Evolutionary conservation across 2,329 filamentous ascomycete species (phyloP).

Genomic region (Proliferodiscus dingleyae): DNA sequence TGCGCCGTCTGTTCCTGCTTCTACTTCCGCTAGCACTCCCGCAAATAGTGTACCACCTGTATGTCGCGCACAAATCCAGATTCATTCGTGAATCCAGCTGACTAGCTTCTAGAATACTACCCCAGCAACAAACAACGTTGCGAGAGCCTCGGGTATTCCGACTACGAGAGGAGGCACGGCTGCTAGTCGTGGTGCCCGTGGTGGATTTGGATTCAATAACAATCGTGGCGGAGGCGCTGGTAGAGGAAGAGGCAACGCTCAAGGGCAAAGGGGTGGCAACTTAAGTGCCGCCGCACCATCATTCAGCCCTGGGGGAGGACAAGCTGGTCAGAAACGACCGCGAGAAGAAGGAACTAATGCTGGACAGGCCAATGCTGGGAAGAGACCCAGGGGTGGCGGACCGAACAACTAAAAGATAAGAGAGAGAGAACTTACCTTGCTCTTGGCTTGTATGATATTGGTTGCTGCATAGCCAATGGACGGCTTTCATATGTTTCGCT

Average conservation of each 20-base stretch:
- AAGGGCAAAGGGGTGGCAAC: constrained; percentile 25
- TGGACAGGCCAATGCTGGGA: constrained; percentile 36
- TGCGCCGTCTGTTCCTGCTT: constrained; percentile 7
- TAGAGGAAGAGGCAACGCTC: constrained; percentile 26
- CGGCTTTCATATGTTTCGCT: constrained; percentile 23
- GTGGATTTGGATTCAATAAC: constrained; percentile 18
- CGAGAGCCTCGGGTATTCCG: constrained; percentile 27
- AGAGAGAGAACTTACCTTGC: constrained; percentile 7
- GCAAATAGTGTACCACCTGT: constrained; percentile 27
- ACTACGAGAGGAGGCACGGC: constrained; percentile 25
- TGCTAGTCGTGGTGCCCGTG: constrained; percentile 20
- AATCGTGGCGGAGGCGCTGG: constrained; percentile 18
- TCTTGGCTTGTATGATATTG: constrained; percentile 27
- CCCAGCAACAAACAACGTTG: constrained; percentile 16
- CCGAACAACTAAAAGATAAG: constrained; percentile 14
- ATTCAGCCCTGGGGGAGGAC: constrained; percentile 25
- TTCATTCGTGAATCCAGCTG: constrained; percentile 1
- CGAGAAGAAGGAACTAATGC: constrained; percentile 30
- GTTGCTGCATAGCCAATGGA: constrained; percentile 21
- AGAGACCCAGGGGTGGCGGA: constrained; percentile 41
- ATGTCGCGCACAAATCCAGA: constrained; percentile 10
- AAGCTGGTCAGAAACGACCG: constrained; percentile 27
- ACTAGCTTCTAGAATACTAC: constrained; percentile 18
- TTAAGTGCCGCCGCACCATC: constrained; percentile 29
- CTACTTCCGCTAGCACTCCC: too few relatives aligned